Evolutionary conservation across 2,329 filamentous ascomycete species (phyloP), one percentile per base, ranked within the genome.

Genomic region (Fusarium annulatum): DNA sequence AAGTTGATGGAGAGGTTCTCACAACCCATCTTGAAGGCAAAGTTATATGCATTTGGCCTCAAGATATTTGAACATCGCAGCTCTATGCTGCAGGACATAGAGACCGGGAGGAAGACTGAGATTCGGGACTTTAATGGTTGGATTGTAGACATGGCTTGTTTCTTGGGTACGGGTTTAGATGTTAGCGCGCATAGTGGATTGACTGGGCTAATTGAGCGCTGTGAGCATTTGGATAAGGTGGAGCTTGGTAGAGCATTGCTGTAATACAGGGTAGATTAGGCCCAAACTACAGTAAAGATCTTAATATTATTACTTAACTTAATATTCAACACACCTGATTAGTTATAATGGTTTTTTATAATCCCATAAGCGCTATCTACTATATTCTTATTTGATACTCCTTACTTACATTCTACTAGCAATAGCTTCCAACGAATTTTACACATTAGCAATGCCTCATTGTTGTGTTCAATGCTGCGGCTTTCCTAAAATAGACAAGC

Each of bases 61-160:
- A 67, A 64, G 21, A 64, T 67, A 14, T 34, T 34, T 16, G 60
- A 67, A 14, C 64, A 67, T 38, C 60, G 64, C 0, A 67, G 64
- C 21, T 67, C 64, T 5, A 67, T 67, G 64, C 21, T 65, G 3
- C 61, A 60, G 18, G 64, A 65, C 23, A 26, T 33, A 1, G 61
- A 65, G 9, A 23, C 34, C 1, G 41, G 36, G 2, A 59, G 46
- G 28, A 23, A 49, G 9, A 60, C 53, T 9, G 61, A 67, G 9
- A 52, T 59, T 4, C 30, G 46, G 5, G 60, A 64, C 21, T 59
- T 67, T 3, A 64, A 64, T 26, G 64, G 61, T 5, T 64, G 64
- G 52, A 10, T 67, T 39, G 34, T 48, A 9, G 61, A 67, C 3
- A 67, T 53, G 60, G 61, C 60, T 7, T 9, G 23, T n/a, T 64